These are phyloP conservation scores for Infundibulicybe gibba DNA, from an alignment of 768 basidiomycete species.

Conservation along the genomic window DNA sequence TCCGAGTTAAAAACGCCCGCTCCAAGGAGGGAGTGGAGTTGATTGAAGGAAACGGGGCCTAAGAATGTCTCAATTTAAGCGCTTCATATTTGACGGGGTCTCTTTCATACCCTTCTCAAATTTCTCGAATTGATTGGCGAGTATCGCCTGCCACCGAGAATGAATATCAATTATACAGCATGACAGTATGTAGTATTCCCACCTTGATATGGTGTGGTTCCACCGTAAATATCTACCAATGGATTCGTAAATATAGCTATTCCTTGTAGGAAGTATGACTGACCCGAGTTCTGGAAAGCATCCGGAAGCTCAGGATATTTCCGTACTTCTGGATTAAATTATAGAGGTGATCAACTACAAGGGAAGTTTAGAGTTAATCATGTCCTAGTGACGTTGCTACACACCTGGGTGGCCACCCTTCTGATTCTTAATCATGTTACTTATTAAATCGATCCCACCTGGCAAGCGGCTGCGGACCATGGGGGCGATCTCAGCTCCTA, in stretches of 20 bases:
- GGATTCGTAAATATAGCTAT: not conserved
- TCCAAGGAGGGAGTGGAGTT: constrained; percentile 35
- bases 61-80: not conserved
- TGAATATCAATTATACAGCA: not conserved
- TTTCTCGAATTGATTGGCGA: constrained; percentile 33
- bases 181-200: not conserved
- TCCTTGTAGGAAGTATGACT: constrained; percentile 5
- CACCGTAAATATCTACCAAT: constrained; percentile 34
- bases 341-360: constrained; percentile 23
- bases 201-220: constrained; percentile 40
- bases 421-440: not conserved
- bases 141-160: constrained; percentile 18
- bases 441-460: not conserved
- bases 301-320: constrained; percentile 23
- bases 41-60: constrained; percentile 13
- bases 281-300: constrained; percentile 35
- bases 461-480: not conserved
- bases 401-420: not conserved
- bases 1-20: constrained; percentile 60
- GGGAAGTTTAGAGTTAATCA: not conserved
- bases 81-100: constrained; percentile 3
- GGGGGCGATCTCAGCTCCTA: not conserved
- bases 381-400: not conserved
- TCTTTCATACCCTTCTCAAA: constrained; percentile 25
- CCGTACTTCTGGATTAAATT: constrained; percentile 22